These are phyloP conservation scores for Malus hybrid DNA, from an alignment of 331 rosid genomes.

Conservation along the genomic window DNA sequence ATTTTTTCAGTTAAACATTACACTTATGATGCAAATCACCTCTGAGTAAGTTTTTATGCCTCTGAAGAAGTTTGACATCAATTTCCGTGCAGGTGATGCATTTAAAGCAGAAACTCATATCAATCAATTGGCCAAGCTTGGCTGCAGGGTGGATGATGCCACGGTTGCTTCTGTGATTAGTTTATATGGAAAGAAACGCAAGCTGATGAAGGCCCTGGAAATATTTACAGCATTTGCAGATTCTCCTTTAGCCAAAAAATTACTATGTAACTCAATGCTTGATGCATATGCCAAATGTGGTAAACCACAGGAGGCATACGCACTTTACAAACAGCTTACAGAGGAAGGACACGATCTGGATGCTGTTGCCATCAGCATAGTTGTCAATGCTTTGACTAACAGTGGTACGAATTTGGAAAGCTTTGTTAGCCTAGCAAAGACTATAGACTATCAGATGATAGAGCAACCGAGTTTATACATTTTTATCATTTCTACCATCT, in stretches of 20 bases:
- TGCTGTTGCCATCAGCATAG: slow-evolving; percentile 74
- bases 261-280: slow-evolving; percentile 60
- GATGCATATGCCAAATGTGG: slow-evolving; percentile 78
- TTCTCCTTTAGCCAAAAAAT: slow-evolving; percentile 29
- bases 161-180: slow-evolving; percentile 55
- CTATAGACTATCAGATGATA: not conserved
- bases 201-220: slow-evolving; percentile 61
- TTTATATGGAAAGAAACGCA: slow-evolving; percentile 57
- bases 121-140: slow-evolving; percentile 35
- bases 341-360: slow-evolving; percentile 57
- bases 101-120: slow-evolving; percentile 57
- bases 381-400: slow-evolving; percentile 66
- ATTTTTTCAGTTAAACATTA: not conserved
- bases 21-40: not conserved
- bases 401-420: slow-evolving; percentile 41
- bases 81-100: slow-evolving; percentile 56
- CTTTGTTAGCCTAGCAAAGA: not conserved
- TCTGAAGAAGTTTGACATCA: not conserved
- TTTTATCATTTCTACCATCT: not conserved
- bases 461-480: not conserved
- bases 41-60: slow-evolving; percentile 5
- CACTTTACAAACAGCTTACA: slow-evolving; percentile 47
- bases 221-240: slow-evolving; percentile 51
- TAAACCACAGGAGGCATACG: slow-evolving; percentile 61
- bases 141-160: slow-evolving; percentile 47